Base-by-base conservation (phyloP, 2,329 filamentous ascomycete genomes). In the Colletotrichum chlorophyti region DNA sequence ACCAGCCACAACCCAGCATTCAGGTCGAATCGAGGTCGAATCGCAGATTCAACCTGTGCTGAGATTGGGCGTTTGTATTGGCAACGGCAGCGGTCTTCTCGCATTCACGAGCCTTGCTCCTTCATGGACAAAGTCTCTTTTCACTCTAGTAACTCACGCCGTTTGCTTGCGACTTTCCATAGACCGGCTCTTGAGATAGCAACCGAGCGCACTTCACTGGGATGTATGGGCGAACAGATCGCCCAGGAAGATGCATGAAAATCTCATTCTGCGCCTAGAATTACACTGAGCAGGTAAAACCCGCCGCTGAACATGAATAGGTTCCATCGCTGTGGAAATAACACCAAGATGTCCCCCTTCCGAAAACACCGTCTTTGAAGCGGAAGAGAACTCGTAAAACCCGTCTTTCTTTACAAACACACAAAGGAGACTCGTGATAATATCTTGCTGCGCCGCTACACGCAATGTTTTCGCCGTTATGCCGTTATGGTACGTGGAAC, bases 341-440 rank as follows among this genome's bases (percentile, higher is more conserved):
- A 29, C 35, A 24, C 31, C 26, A 37, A 27, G 34, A 43, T 12
- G 32, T 27, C 29, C 31, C 31, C 21, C 12, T 42, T n/a, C 35
- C 46, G 26, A 21, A 23, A 55, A 48, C 37, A 54, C 31, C 51
- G 4, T 42, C 42, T 51, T 15, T 51, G 31, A 32, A 24, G 38
- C 31, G 35, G 29, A 43, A 35, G 10, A 43, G 14, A 19, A 19
- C 35, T 35, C 21, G 17, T 23, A 2, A 21, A 35, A 17, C 32
- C 34, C 14, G 6, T 27, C 23, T 29, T 9, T 32, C 34, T 32
- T 43, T 32, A 23, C 31, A 6, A 31, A 38, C 23, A 27, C n/a
- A 55, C 43, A 59, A 59, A 59, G 26, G 38, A 55, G 32, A 59
- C 51, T 55, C 51, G 43, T 55, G 34, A 55, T 42, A 27, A 23